Conservation (phyloP, 1,284 basidiomycete species). For the Puccinia polysora region DNA sequence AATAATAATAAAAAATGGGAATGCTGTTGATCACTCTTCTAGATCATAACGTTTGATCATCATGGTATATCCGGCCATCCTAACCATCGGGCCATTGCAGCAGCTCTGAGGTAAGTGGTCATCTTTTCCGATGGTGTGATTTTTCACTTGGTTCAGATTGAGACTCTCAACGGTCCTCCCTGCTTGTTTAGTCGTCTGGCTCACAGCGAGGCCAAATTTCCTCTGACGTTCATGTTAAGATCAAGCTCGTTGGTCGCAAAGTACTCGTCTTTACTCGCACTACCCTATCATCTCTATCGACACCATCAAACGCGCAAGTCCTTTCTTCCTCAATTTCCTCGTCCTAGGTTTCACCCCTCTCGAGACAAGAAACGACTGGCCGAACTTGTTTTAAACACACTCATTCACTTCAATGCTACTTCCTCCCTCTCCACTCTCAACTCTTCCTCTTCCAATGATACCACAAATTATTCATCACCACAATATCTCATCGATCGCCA, state of each 20-base stretch:
- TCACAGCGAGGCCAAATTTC: constrained; percentile 21
- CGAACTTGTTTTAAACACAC: constrained; percentile 15
- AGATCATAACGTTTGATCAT: constrained; percentile 43
- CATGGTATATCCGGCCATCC: constrained; percentile 38
- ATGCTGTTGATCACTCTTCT: not conserved
- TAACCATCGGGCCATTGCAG: constrained; percentile 38
- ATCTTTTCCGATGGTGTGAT: not conserved
- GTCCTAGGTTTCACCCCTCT: constrained; percentile 26
- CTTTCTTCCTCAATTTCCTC: constrained; percentile 17
- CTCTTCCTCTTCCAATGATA: not conserved
- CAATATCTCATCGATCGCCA: not conserved
- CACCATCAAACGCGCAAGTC: constrained; percentile 36
- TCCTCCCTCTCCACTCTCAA: not conserved
- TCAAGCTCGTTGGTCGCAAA: constrained; percentile 13
- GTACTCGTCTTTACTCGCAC: constrained; percentile 11
- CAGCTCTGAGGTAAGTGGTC: constrained; percentile 15
- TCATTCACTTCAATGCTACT: constrained; percentile 4
- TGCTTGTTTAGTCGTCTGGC: constrained; percentile 2
- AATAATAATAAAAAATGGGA: not conserved
- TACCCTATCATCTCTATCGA: constrained; percentile 24
- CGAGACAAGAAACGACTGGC: constrained; percentile 20
- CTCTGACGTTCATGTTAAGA: constrained; percentile 28
- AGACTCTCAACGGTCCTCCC: not conserved
- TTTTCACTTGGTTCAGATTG: not conserved
- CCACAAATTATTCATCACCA: not conserved